Percentiles rank a stretch among this genome's conserved stretches.
These are phyloP conservation scores for Trametes maxima DNA, from an alignment of 768 basidiomycete species.

Conservation along the genomic window DNA sequence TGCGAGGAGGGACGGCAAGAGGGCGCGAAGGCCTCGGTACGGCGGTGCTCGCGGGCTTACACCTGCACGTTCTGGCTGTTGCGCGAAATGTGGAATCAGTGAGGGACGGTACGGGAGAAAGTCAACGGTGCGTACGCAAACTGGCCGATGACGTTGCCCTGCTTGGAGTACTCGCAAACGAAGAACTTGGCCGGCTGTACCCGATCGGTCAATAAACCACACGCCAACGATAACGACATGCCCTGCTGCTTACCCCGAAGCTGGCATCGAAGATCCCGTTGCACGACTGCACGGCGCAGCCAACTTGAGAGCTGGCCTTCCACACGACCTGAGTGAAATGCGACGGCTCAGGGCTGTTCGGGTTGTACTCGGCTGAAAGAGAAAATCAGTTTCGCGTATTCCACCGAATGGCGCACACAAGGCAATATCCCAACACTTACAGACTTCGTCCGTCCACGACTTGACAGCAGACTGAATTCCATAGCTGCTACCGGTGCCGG, in stretches of 20 bases:
- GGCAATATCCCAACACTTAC: slow-evolving; percentile 42
- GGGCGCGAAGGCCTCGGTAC: no score
- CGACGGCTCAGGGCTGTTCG: slow-evolving; percentile 57
- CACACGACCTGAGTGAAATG: slow-evolving; percentile 72
- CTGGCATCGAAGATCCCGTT: slow-evolving; percentile 57
- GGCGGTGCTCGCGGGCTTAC: slow-evolving; percentile 5
- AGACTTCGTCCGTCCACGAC: slow-evolving; percentile 68
- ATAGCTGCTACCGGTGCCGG: slow-evolving; percentile 61
- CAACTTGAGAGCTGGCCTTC: slow-evolving; percentile 65
- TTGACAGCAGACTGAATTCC: slow-evolving; percentile 52
- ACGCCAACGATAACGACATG: no score
- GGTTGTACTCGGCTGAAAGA: slow-evolving; percentile 53
- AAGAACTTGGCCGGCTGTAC: slow-evolving; percentile 55
- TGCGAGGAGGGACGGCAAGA: background rate
- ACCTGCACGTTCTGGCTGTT: slow-evolving; percentile 36
- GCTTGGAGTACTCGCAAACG: slow-evolving; percentile 70
- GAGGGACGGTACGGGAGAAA: background rate
- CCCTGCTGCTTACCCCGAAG: slow-evolving; percentile 49
- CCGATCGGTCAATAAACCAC: background rate
- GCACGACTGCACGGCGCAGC: slow-evolving; percentile 62
- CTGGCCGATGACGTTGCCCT: slow-evolving; percentile 65
- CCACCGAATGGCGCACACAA: background rate
- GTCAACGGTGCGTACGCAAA: slow-evolving; percentile 51
- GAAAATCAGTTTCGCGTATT: background rate
- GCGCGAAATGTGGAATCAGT: background rate